A percentile compares a stretch with the other conserved stretches of the same genome.
phyloP scores from a whole-genome alignment of 202 grass and related monocot species.

The Schoenoplectus triqueter region DNA sequence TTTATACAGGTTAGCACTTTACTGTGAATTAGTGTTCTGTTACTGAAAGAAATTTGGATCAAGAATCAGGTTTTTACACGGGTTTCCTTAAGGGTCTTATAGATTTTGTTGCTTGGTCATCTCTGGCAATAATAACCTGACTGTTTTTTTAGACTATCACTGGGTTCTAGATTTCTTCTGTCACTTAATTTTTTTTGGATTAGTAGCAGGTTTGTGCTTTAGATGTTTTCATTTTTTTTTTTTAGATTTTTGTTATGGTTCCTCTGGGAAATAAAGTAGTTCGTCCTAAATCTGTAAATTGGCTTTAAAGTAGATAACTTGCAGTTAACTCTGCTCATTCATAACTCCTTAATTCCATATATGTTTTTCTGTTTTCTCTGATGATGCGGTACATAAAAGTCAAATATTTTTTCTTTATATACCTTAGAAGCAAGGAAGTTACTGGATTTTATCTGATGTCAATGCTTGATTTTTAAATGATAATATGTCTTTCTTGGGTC shows the following conservation, averaged over 20 bases:
- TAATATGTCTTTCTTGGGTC: not conserved
- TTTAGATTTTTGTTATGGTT: slow-evolving; percentile 6
- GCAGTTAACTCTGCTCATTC: not conserved
- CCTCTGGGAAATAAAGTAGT: not conserved
- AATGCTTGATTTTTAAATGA: not conserved
- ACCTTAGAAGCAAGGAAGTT: not conserved
- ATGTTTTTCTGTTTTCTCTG: not conserved
- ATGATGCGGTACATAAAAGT: not conserved
- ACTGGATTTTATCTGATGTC: not conserved
- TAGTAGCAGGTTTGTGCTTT: not conserved
- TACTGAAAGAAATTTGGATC: not conserved
- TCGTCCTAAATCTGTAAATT: not conserved
- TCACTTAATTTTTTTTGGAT: not conserved
- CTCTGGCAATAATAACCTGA: not conserved
- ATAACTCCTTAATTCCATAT: not conserved
- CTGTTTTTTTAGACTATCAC: not conserved
- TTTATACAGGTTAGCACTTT: slow-evolving; percentile 1
- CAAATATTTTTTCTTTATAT: not conserved
- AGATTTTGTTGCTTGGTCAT: not conserved
- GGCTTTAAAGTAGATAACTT: slow-evolving; percentile 16
- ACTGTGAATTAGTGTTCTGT: not conserved
- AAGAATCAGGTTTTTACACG: not conserved
- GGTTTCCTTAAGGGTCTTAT: not conserved
- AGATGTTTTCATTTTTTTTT: not conserved
- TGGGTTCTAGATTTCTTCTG: not conserved